phyloP scores from a whole-genome alignment of 2,329 filamentous ascomycete genomes.

The Cladobotryum mycophilum region DNA sequence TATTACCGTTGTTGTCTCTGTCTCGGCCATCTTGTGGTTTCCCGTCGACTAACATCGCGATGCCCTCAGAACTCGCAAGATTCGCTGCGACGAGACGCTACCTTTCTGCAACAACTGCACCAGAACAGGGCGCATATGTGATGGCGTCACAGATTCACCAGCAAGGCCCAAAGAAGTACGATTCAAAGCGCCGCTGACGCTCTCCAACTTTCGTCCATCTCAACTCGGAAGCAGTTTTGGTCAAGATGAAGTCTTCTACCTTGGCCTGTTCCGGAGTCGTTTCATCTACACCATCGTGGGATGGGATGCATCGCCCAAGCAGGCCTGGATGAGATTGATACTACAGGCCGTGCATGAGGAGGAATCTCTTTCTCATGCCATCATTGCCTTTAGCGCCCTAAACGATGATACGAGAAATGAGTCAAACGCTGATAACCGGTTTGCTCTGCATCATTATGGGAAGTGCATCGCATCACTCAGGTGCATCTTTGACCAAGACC shows the following conservation, averaged over 20 bases:
- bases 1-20: not conserved
- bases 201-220: conserved; percentile 13
- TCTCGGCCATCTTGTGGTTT: not conserved
- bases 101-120: conserved; percentile 15
- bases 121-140: conserved; percentile 12
- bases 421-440: conserved; percentile 1
- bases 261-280: conserved; percentile 12
- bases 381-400: conserved; percentile 12
- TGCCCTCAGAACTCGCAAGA: conserved; percentile 13
- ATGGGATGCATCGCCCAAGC: conserved; percentile 1
- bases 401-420: not conserved
- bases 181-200: conserved; percentile 17
- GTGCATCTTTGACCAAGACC: conserved; percentile 5
- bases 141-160: conserved; percentile 11
- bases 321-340: conserved; percentile 11
- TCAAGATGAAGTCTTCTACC: conserved; percentile 1
- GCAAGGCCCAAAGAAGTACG: not conserved
- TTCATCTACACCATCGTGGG: conserved; percentile 15
- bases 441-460: conserved; percentile 11
- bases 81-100: conserved; percentile 15
- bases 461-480: conserved; percentile 9
- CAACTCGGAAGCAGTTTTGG: not conserved
- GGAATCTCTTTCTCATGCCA: conserved; percentile 9
- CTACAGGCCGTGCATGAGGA: conserved; percentile 12
- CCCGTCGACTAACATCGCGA: no score